Conservation (phyloP, 306 rosid genomes). For the Prunus mume region DNA sequence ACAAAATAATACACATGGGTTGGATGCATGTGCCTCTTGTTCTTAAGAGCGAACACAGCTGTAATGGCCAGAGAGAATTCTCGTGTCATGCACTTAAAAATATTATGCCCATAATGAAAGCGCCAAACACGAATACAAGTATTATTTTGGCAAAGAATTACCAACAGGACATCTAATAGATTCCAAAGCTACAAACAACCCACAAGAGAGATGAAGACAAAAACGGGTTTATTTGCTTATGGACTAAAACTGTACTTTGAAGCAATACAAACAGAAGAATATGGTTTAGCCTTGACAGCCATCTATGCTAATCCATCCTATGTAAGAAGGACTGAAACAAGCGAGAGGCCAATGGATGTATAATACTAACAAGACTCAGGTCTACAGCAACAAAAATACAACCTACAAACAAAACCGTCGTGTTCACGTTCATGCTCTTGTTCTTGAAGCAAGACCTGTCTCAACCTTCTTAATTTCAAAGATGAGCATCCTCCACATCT, state of each 20-base stretch:
- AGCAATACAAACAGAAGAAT: slow-evolving; percentile 15
- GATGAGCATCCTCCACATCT: slow-evolving; percentile 99
- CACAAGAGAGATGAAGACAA: not conserved
- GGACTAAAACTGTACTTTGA: not conserved
- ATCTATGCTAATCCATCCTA: not conserved
- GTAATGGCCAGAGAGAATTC: not conserved
- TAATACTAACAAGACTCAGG: not conserved
- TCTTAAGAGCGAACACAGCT: not conserved
- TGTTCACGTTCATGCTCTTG: slow-evolving; percentile 57
- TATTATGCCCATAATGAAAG: not conserved
- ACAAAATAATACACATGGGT: not conserved
- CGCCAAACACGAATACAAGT: not conserved
- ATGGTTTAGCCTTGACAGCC: slow-evolving; percentile 3
- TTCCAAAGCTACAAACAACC: slow-evolving; percentile 7
- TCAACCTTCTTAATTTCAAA: slow-evolving; percentile 98
- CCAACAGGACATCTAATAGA: not conserved
- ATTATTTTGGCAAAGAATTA: not conserved
- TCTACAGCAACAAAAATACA: not conserved
- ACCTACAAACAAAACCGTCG: slow-evolving; percentile 5
- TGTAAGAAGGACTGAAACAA: not conserved
- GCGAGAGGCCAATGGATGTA: not conserved
- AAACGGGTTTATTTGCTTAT: slow-evolving; percentile 15
- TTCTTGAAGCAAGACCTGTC: slow-evolving; percentile 67
- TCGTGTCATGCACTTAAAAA: not conserved
- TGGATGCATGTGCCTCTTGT: not conserved